Percentiles rank a stretch among this genome's conserved stretches.
These are phyloP conservation scores for Fusarium sambucinum DNA, from an alignment of 2,329 filamentous ascomycete species.

Conservation along the genomic window DNA sequence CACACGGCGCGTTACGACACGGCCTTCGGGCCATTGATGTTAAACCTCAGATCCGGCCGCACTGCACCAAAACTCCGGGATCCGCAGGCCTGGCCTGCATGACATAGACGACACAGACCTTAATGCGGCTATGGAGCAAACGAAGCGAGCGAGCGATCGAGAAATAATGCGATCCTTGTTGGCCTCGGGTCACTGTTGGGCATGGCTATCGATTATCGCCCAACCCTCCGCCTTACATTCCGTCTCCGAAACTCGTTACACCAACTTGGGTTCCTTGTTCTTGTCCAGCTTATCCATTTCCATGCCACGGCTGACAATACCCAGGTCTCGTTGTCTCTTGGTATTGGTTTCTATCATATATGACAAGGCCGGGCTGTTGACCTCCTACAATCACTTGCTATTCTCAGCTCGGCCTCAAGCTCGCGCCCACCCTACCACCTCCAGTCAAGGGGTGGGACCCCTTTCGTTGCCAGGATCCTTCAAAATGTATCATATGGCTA, in stretches of 20 bases:
- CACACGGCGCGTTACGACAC: constrained; percentile 15
- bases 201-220: constrained; percentile 3
- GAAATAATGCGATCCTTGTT: constrained; percentile 15
- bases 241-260: constrained; percentile 1
- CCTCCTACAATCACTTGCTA: constrained; percentile 27
- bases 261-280: not conserved
- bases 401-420: constrained; percentile 30
- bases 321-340: constrained; percentile 17
- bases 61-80: constrained; percentile 11
- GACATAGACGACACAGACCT: constrained; percentile 33
- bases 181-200: constrained; percentile 3
- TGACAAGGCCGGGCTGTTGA: constrained; percentile 7
- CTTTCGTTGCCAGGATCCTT: constrained; percentile 11
- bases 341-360: constrained; percentile 15
- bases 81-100: constrained; percentile 25
- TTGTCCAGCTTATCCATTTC: constrained; percentile 3
- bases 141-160: constrained; percentile 19
- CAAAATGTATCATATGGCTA: constrained; percentile 20
- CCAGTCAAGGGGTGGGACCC: constrained; percentile 16
- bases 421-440: constrained; percentile 36
- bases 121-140: constrained; percentile 15
- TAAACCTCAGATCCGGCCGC: not conserved
- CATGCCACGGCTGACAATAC: not conserved
- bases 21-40: constrained; percentile 11
- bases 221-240: constrained; percentile 5